phyloP scores from a whole-genome alignment of 176 grass and related monocot genomes.

The barley (Hordeum vulgare) region DNA sequence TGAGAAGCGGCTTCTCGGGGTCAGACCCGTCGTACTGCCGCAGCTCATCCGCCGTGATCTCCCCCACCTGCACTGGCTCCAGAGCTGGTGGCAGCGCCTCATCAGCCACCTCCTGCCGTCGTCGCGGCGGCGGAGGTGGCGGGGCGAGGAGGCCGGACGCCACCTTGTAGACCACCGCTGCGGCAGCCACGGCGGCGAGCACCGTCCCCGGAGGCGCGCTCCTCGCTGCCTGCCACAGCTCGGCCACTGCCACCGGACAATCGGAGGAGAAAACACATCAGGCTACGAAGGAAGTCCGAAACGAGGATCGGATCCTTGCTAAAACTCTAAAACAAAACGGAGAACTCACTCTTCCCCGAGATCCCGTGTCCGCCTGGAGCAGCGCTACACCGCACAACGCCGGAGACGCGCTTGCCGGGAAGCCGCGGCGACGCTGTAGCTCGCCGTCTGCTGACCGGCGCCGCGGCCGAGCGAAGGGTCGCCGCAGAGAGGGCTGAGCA shows the following conservation, averaged over 20 bases:
- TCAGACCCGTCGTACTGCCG: constrained; percentile 69
- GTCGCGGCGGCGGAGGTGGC: constrained; percentile 11
- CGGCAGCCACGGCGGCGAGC: constrained; percentile 46
- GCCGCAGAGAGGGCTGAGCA: not conserved
- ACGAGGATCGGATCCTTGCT: not conserved
- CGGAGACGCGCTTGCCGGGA: not conserved
- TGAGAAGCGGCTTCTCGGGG: constrained; percentile 66
- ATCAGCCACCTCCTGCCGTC: not conserved
- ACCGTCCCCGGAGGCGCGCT: constrained; percentile 47
- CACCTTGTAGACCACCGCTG: constrained; percentile 50
- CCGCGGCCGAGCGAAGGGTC: not conserved
- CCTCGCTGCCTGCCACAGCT: constrained; percentile 61
- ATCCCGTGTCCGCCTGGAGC: not conserved
- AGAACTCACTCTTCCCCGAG: constrained; percentile 27
- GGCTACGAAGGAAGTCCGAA: not conserved
- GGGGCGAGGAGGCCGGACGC: constrained; percentile 41
- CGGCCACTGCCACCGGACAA: constrained; percentile 26
- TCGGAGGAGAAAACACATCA: not conserved
- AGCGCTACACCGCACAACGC: constrained; percentile 20
- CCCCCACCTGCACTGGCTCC: constrained; percentile 63
- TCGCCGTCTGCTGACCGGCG: not conserved
- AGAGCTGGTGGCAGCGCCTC: constrained; percentile 28
- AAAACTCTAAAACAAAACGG: not conserved
- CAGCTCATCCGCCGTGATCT: constrained; percentile 72
- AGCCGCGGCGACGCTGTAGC: not conserved